These are phyloP conservation scores for Paramyrothecium roridum DNA, from an alignment of 2,329 filamentous ascomycete species.

Conservation along the genomic window DNA sequence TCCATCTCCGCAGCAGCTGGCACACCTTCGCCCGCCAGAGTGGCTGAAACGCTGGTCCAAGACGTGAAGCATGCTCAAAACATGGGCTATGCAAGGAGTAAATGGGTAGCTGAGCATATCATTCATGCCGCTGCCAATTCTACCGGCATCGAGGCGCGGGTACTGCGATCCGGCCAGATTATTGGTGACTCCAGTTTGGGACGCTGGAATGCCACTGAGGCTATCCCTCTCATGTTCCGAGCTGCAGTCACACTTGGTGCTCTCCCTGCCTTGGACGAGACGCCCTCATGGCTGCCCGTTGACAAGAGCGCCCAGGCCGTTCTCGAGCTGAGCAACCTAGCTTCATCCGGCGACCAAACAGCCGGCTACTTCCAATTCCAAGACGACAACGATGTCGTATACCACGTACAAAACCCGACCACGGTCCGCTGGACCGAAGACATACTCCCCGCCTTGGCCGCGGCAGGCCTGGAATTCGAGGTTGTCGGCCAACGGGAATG, in stretches of 20 bases:
- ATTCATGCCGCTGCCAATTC: conserved; percentile 23
- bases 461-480: conserved; percentile 40
- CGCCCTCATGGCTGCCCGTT: conserved; percentile 34
- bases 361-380: conserved; percentile 7
- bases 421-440: conserved; percentile 49
- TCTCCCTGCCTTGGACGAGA: conserved; percentile 39
- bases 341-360: conserved; percentile 3
- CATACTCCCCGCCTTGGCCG: conserved; percentile 46
- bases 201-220: conserved; percentile 47
- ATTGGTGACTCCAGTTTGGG: conserved; percentile 42
- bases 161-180: conserved; percentile 42
- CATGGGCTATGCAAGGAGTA: conserved; percentile 50
- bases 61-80: conserved; percentile 36
- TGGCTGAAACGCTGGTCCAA: conserved; percentile 31
- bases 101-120: conserved; percentile 45
- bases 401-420: conserved; percentile 49
- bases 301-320: conserved; percentile 30
- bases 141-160: conserved; percentile 27
- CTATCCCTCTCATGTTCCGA: conserved; percentile 45
- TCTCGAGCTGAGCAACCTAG: conserved; percentile 25
- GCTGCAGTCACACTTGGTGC: conserved; percentile 41
- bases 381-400: conserved; percentile 30
- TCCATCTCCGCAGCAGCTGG: conserved; percentile 38
- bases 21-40: conserved; percentile 29
- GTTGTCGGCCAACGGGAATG: conserved; percentile 40